A percentile compares a stretch with the other conserved stretches of the same genome.
phyloP scores from a whole-genome alignment of 306 rosid genomes.

The Glycine soja region DNA sequence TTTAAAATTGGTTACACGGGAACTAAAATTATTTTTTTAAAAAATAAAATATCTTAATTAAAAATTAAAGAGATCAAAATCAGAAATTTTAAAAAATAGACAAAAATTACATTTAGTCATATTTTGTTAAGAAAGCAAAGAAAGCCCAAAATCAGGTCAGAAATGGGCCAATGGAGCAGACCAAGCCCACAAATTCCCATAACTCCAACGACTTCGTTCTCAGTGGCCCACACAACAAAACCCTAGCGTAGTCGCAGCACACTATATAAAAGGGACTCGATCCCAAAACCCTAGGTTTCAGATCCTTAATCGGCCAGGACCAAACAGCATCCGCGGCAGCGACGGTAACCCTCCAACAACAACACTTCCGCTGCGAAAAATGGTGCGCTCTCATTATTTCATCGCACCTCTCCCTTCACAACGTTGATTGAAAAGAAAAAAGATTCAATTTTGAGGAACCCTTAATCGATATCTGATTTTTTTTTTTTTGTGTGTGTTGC shows the following conservation, averaged over 20 bases:
- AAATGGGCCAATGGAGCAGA: neutral
- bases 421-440: neutral
- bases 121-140: too few species aligned
- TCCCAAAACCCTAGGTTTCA: neutral
- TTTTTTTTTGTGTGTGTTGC: neutral
- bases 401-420: neutral
- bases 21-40: too few species aligned
- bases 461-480: neutral
- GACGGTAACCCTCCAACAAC: neutral
- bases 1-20: too few species aligned
- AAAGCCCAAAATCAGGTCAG: neutral
- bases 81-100: too few species aligned
- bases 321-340: slow-evolving; percentile 18
- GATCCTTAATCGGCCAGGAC: slow-evolving; percentile 15
- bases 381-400: neutral
- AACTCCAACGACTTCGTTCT: neutral
- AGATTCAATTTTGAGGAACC: neutral
- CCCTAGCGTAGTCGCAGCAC: slow-evolving; percentile 14
- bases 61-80: too few species aligned
- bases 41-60: too few species aligned
- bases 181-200: neutral
- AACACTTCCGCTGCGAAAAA: neutral
- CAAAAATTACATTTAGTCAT: too few species aligned
- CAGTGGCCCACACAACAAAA: neutral
- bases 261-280: slow-evolving; percentile 4